These are phyloP conservation scores for Colletotrichum siamense DNA, from an alignment of 2,329 filamentous ascomycete genomes.

Conservation along the genomic window DNA sequence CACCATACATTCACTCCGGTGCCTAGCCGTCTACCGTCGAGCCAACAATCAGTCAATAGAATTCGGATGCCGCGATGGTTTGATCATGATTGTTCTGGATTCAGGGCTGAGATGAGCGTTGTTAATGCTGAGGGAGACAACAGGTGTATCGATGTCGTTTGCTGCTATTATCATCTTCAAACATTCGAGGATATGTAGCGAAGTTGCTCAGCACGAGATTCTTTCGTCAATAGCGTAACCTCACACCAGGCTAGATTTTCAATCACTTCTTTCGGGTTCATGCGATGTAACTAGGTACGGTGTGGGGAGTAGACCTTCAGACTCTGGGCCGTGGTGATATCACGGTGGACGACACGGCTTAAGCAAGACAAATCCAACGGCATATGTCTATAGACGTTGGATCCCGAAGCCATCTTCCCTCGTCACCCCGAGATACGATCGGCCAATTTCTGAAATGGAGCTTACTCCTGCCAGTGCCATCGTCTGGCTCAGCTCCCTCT, in stretches of 20 bases:
- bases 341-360: too few relatives aligned
- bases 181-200: not conserved
- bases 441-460: not conserved
- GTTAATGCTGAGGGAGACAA: not conserved
- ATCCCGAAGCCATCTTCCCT: not conserved
- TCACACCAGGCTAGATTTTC: not conserved
- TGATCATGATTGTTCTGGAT: not conserved
- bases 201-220: not conserved
- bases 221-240: rapidly evolving
- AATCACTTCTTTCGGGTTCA: not conserved
- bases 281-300: not conserved
- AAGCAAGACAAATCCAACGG: not conserved
- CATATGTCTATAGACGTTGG: not conserved
- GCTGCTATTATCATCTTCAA: not conserved
- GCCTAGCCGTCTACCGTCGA: not conserved
- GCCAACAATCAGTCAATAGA: not conserved
- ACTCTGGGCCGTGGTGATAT: not conserved
- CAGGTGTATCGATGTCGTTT: not conserved
- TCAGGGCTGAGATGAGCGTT: not conserved
- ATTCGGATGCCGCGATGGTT: not conserved
- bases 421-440: not conserved
- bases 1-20: not conserved
- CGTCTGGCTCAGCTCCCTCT: not conserved
- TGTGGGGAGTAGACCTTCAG: not conserved
- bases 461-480: not conserved